Percentiles rank a stretch among this genome's conserved stretches.
Conservation (phyloP, 345 rosid species). For the Psidium friedrichsthalianum region DNA sequence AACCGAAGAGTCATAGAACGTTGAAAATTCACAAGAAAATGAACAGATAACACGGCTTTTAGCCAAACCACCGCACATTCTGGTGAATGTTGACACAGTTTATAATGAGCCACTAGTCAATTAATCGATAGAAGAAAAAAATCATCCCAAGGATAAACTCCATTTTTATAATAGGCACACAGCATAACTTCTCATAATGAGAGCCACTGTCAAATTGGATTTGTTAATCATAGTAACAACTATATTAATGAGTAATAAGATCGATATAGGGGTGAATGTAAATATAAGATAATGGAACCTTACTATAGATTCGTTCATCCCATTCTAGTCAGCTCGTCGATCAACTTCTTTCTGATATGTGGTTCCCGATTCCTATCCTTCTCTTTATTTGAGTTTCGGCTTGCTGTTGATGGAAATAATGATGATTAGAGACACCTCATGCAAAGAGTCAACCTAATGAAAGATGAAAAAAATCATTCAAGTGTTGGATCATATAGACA, state of each 20-base stretch:
- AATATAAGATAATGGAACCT: not conserved
- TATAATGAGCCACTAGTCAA: not conserved
- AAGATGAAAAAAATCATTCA: not conserved
- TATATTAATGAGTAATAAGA: not conserved
- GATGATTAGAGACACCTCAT: not conserved
- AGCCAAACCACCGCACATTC: not conserved
- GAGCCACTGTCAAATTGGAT: not conserved
- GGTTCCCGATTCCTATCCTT: slow-evolving; percentile 78
- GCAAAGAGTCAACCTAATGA: not conserved
- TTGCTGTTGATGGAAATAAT: slow-evolving; percentile 28
- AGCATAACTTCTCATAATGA: not conserved
- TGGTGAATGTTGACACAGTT: not conserved
- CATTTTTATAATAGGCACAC: not conserved
- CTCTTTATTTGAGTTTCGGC: slow-evolving; percentile 93
- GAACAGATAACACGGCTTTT: not conserved
- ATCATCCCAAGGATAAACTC: not conserved
- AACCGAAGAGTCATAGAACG: not conserved
- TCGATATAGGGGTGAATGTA: not conserved
- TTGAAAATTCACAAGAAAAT: not conserved
- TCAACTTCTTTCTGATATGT: slow-evolving; percentile 75
- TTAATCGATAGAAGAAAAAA: not conserved
- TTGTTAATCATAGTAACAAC: not conserved
- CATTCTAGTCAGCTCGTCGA: slow-evolving; percentile 79
- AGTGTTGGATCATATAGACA: not conserved
- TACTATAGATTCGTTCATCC: slow-evolving; percentile 87